phyloP scores from a whole-genome alignment of 768 basidiomycete species.

The Auricularia heimuer region DNA sequence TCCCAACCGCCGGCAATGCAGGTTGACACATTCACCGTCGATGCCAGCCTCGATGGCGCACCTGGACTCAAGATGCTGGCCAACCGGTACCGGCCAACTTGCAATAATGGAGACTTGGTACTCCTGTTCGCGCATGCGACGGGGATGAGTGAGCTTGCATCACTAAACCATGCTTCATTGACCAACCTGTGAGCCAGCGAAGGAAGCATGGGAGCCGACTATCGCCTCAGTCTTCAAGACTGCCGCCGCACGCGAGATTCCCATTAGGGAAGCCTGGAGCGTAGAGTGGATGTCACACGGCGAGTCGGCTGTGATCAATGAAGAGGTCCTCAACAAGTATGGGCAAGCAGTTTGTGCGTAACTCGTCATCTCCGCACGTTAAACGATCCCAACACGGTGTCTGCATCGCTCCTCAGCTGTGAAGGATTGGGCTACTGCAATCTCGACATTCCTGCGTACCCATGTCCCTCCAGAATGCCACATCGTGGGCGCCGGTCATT shows the following conservation, averaged over 20 bases:
- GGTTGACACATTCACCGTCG: neutral
- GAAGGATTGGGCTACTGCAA: neutral
- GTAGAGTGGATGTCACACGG: neutral
- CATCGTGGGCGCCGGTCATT: neutral
- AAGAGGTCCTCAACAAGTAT: neutral
- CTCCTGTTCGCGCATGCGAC: neutral
- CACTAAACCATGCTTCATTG: neutral
- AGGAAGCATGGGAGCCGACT: neutral
- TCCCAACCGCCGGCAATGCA: neutral
- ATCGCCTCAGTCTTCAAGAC: neutral
- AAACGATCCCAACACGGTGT: too few relatives aligned
- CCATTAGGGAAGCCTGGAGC: neutral
- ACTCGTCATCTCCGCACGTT: neutral
- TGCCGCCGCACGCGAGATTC: neutral
- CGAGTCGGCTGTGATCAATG: neutral
- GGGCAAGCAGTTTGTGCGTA: neutral
- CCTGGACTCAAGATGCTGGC: neutral
- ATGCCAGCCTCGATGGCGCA: neutral
- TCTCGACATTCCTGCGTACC: neutral
- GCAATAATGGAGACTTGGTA: neutral
- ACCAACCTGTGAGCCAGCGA: neutral
- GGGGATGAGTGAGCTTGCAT: neutral
- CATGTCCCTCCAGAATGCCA: neutral
- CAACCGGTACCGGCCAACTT: neutral
- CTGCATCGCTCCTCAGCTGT: neutral